A percentile compares a stretch with the other conserved stretches of the same genome.
These are phyloP conservation scores for Ramaria sp. DNA, from an alignment of 768 basidiomycete species.

Conservation along the genomic window DNA sequence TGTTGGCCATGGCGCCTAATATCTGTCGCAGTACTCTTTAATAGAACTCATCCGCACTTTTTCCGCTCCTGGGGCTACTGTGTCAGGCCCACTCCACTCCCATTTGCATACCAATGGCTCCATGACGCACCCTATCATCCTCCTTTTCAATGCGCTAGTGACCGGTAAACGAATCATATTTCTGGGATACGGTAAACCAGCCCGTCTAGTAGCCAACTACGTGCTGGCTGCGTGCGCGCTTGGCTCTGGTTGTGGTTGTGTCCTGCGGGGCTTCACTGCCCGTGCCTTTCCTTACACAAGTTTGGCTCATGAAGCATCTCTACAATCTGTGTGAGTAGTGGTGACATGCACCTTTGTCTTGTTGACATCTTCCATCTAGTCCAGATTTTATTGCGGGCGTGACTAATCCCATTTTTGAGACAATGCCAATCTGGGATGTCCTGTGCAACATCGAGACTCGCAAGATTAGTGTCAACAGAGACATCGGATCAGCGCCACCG, in stretches of 20 bases:
- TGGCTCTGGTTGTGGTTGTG: conserved; percentile 78
- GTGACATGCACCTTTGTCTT: neutral
- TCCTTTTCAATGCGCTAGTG: conserved; percentile 91
- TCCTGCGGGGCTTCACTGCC: conserved; percentile 79
- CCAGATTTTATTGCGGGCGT: conserved; percentile 95
- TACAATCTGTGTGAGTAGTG: conserved; percentile 70
- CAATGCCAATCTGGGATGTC: conserved; percentile 82
- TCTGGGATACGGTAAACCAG: conserved; percentile 81
- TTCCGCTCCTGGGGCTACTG: conserved; percentile 41
- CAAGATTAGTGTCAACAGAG: conserved; percentile 77
- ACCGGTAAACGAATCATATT: conserved; percentile 97
- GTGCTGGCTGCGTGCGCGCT: conserved; percentile 93
- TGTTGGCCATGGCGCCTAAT: neutral
- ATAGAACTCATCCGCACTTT: conserved; percentile 86
- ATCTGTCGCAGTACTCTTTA: conserved; percentile 63
- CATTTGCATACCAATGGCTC: conserved; percentile 90
- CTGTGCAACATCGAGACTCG: conserved; percentile 86
- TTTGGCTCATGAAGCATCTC: conserved; percentile 76
- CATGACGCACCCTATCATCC: conserved; percentile 85
- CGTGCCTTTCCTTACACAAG: conserved; percentile 95
- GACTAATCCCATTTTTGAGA: conserved; percentile 93
- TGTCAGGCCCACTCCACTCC: conserved; percentile 73
- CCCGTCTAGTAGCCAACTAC: conserved; percentile 81
- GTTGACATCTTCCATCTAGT: conserved; percentile 25
- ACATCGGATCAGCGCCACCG: conserved; percentile 44